These are phyloP conservation scores for Colletotrichum melonis DNA, from an alignment of 2,329 filamentous ascomycete genomes.

Conservation along the genomic window DNA sequence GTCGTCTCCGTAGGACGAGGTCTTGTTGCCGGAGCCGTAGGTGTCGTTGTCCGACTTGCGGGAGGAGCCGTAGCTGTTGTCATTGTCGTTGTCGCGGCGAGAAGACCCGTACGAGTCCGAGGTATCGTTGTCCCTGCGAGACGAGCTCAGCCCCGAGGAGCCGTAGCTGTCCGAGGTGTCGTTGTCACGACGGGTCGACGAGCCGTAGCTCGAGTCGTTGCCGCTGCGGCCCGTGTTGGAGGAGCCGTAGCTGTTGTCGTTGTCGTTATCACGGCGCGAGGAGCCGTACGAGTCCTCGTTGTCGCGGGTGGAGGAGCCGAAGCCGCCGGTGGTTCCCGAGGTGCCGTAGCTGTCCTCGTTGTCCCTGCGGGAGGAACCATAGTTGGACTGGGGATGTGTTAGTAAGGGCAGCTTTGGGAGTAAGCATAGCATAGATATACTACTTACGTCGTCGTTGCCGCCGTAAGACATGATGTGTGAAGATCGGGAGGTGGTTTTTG, in stretches of 20 bases:
- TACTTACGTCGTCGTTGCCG: conserved; percentile 52
- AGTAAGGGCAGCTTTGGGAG: not conserved
- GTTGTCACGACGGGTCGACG: conserved; percentile 37
- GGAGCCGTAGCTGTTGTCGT: conserved; percentile 37
- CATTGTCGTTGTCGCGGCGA: conserved; percentile 23
- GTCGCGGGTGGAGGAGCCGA: conserved; percentile 34
- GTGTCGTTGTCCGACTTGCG: conserved; percentile 12
- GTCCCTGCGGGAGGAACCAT: conserved; percentile 32
- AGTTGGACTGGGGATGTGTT: conserved; percentile 39
- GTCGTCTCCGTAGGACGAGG: conserved; percentile 7
- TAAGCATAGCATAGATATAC: not conserved
- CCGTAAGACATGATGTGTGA: conserved; percentile 57
- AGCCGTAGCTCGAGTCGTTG: conserved; percentile 36
- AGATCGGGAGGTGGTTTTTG: not conserved
- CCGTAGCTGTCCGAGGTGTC: conserved; percentile 9
- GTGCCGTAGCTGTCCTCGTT: conserved; percentile 39
- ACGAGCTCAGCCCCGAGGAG: conserved; percentile 33
- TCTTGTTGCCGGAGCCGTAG: conserved; percentile 38
- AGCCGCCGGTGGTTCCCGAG: conserved; percentile 36
- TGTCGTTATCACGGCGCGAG: conserved; percentile 36
- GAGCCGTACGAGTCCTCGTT: conserved; percentile 38
- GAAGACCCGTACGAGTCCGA: conserved; percentile 17
- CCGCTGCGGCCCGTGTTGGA: conserved; percentile 29
- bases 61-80: conserved; percentile 2
- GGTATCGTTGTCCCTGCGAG: conserved; percentile 36